These are phyloP conservation scores for Gnomoniopsis smithogilvyi DNA, from an alignment of 2,329 filamentous ascomycete genomes.

Conservation along the genomic window DNA sequence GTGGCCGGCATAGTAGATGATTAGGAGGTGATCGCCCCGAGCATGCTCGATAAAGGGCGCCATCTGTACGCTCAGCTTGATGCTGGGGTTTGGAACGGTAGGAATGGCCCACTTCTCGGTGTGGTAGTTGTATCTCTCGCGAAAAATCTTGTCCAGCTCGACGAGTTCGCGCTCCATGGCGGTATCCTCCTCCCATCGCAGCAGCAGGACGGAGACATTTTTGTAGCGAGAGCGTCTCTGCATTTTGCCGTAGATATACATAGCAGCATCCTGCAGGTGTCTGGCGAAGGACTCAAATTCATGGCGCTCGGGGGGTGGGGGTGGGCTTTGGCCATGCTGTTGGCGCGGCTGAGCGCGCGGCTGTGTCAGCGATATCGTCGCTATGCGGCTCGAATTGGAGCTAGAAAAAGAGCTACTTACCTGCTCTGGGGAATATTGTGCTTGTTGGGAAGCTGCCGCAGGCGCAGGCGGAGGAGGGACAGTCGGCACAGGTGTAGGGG, in stretches of 20 bases:
- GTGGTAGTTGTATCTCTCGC: constrained; percentile 57
- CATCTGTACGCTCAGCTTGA: constrained; percentile 60
- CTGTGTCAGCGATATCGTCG: not conserved
- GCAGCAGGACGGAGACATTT: constrained; percentile 56
- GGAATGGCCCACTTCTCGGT: constrained; percentile 62
- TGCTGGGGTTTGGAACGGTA: constrained; percentile 54
- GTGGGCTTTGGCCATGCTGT: constrained; percentile 19
- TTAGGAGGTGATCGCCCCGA: constrained; percentile 55
- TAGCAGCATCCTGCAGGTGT: constrained; percentile 66
- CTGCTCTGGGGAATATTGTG: constrained; percentile 20
- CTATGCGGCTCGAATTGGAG: not conserved
- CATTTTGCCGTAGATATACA: constrained; percentile 63
- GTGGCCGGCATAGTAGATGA: constrained; percentile 63
- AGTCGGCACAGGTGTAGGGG: not conserved
- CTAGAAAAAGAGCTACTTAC: not conserved
- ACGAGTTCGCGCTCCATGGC: constrained; percentile 51
- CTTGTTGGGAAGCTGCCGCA: constrained; percentile 16
- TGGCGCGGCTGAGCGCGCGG: constrained; percentile 12
- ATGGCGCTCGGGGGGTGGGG: constrained; percentile 42
- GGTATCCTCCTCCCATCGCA: constrained; percentile 61
- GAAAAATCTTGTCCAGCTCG: constrained; percentile 55
- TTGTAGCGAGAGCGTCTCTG: constrained; percentile 52
- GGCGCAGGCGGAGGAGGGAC: constrained; percentile 2
- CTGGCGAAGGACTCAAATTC: constrained; percentile 66
- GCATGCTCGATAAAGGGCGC: constrained; percentile 57